Conservation (phyloP, 805 yeast species). For the Lipomyces starkeyi region DNA sequence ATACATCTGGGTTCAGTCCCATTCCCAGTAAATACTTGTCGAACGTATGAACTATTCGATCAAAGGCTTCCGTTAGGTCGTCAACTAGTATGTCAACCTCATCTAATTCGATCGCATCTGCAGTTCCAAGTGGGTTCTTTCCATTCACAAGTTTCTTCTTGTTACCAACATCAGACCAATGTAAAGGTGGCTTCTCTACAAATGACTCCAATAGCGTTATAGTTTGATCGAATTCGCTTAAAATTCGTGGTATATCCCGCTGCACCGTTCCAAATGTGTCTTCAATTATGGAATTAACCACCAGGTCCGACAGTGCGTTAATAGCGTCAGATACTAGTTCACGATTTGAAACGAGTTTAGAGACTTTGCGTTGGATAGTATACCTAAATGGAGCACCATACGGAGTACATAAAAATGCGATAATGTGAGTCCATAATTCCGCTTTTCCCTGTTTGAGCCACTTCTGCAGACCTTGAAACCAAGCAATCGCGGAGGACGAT, state of each 20-base stretch:
- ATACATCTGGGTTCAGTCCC: conserved; percentile 35
- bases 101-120: conserved; percentile 32
- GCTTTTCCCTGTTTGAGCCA: background rate
- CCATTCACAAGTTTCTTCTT: conserved; percentile 13
- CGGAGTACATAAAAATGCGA: conserved; percentile 36
- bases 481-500: conserved; percentile 37
- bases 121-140: conserved; percentile 23
- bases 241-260: conserved; percentile 46
- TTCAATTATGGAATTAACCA: conserved; percentile 46
- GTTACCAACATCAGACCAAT: conserved; percentile 45
- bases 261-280: conserved; percentile 52
- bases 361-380: conserved; percentile 44
- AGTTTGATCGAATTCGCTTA: conserved; percentile 42
- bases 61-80: conserved; percentile 40
- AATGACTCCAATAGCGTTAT: conserved; percentile 40
- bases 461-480: conserved; percentile 20
- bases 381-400: conserved; percentile 46
- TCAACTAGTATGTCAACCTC: conserved; percentile 32
- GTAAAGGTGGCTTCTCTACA: conserved; percentile 43
- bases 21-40: conserved; percentile 43
- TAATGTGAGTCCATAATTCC: conserved; percentile 6
- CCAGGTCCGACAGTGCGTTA: conserved; percentile 44
- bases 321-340: conserved; percentile 43
- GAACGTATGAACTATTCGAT: conserved; percentile 41
- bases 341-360: conserved; percentile 41